Conservation (phyloP, 495 filamentous ascomycete genomes). For the Delitschia confertaspora region DNA sequence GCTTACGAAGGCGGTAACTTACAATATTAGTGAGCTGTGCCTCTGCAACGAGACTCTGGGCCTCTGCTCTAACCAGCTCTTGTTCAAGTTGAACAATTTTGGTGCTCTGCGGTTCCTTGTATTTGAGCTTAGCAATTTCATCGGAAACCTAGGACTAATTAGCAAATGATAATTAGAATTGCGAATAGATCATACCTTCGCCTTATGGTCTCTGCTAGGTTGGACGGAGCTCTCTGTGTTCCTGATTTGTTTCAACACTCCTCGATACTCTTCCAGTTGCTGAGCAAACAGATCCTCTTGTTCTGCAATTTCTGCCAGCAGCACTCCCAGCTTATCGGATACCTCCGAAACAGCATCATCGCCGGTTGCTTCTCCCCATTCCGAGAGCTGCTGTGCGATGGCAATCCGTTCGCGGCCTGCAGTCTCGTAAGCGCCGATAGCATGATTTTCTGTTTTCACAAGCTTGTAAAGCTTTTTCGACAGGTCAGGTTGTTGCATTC, state of each 20-base stretch:
- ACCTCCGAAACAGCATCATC: slow-evolving; percentile 84
- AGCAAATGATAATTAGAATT: slow-evolving; percentile 6
- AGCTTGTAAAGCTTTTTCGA: slow-evolving; percentile 76
- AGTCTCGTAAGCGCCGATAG: slow-evolving; percentile 70
- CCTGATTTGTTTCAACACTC: slow-evolving; percentile 75
- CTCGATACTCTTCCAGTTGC: slow-evolving; percentile 73
- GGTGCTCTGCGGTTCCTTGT: slow-evolving; percentile 73
- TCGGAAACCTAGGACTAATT: slow-evolving; percentile 51
- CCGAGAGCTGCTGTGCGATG: slow-evolving; percentile 83
- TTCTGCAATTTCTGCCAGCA: slow-evolving; percentile 82
- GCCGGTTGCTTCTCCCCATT: slow-evolving; percentile 85
- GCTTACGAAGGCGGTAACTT: slow-evolving; percentile 27
- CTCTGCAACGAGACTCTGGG: slow-evolving; percentile 90
- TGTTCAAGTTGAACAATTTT: slow-evolving; percentile 79
- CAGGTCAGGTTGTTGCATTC: slow-evolving; percentile 71
- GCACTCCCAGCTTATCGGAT: slow-evolving; percentile 85
- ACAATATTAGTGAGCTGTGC: slow-evolving; percentile 93
- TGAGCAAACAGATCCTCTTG: slow-evolving; percentile 84
- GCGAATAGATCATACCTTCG: slow-evolving; percentile 41
- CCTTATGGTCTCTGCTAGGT: slow-evolving; percentile 74
- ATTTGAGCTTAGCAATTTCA: slow-evolving; percentile 81
- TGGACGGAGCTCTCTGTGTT: slow-evolving; percentile 92
- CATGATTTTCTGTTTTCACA: slow-evolving; percentile 84
- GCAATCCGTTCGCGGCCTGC: slow-evolving; percentile 72
- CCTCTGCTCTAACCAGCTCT: slow-evolving; percentile 90